These are phyloP conservation scores for Xylaria polymorpha DNA, from an alignment of 2,329 filamentous ascomycete genomes.

Conservation along the genomic window DNA sequence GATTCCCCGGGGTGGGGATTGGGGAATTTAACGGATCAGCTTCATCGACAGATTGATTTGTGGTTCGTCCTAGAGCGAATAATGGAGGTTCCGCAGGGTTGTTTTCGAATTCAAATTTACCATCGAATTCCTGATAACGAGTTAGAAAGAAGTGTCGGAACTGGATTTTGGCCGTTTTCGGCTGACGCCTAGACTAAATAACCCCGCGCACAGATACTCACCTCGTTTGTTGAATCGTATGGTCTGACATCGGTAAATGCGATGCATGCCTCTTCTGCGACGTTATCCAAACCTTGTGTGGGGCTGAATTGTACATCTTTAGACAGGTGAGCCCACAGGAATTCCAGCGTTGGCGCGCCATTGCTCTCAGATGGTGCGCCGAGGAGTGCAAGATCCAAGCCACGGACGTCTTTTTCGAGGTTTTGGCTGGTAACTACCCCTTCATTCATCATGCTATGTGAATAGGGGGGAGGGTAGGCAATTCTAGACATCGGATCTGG, in stretches of 20 bases:
- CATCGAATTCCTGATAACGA: conserved; percentile 11
- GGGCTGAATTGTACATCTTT: conserved; percentile 10
- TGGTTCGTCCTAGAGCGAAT: background rate
- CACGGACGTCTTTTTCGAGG: conserved; percentile 4
- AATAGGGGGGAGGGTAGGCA: background rate
- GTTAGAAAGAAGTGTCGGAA: conserved; percentile 4
- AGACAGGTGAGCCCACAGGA: conserved; percentile 15
- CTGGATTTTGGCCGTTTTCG: background rate
- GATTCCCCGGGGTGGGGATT: background rate
- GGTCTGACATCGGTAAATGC: background rate
- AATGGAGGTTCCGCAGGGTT: background rate
- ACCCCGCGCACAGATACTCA: conserved; percentile 16
- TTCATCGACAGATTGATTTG: background rate
- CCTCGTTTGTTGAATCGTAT: conserved; percentile 8
- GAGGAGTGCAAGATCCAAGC: background rate
- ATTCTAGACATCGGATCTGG: background rate
- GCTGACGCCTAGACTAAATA: background rate
- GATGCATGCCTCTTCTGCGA: background rate
- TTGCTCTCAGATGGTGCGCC: conserved; percentile 3
- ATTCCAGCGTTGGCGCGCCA: conserved; percentile 12
- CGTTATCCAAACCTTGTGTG: background rate
- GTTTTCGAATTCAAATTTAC: background rate
- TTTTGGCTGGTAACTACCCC: conserved; percentile 10
- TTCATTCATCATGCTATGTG: conserved; percentile 25
- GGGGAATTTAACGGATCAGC: background rate